Conservation (phyloP, 2,329 filamentous ascomycete genomes). For the Fusarium nisikadoi region DNA sequence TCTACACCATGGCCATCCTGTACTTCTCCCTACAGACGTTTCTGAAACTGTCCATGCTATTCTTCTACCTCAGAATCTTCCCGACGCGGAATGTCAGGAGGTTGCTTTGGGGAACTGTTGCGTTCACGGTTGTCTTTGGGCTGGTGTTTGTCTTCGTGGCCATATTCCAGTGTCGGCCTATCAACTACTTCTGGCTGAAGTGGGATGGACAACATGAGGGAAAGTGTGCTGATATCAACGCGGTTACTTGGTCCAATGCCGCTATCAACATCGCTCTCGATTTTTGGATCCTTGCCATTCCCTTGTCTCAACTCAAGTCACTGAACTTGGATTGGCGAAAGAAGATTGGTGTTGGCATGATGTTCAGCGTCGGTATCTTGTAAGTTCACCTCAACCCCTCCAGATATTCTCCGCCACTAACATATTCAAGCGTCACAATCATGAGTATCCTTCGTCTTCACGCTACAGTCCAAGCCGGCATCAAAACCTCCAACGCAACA, state of each 20-base stretch:
- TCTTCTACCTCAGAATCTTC: conserved; percentile 68
- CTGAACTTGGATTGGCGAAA: conserved; percentile 59
- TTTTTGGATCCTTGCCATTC: conserved; percentile 62
- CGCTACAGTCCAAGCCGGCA: conserved; percentile 47
- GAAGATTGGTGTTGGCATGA: conserved; percentile 60
- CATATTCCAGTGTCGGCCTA: conserved; percentile 63
- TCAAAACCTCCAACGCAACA: conserved; percentile 47
- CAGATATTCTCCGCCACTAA: background rate
- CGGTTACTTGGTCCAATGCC: conserved; percentile 62
- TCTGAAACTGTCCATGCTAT: conserved; percentile 62
- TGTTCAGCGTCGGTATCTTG: conserved; percentile 64
- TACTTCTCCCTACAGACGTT: conserved; percentile 60
- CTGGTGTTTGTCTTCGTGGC: conserved; percentile 55
- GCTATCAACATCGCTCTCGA: conserved; percentile 64
- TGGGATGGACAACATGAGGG: conserved; percentile 62
- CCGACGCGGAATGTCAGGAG: conserved; percentile 52
- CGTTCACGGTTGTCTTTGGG: conserved; percentile 53
- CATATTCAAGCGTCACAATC: conserved; percentile 47
- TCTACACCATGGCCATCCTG: conserved; percentile 56
- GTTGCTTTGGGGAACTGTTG: conserved; percentile 56
- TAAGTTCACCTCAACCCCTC: conserved; percentile 38
- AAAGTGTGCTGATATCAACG: conserved; percentile 60
- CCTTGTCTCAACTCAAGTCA: conserved; percentile 56
- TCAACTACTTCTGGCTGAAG: conserved; percentile 62
- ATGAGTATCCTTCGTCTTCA: conserved; percentile 53